Evolutionary conservation across 257 asterid genomes (phyloP), one percentile per base, ranked within the genome.

Genomic region (Jasminum sambac): DNA sequence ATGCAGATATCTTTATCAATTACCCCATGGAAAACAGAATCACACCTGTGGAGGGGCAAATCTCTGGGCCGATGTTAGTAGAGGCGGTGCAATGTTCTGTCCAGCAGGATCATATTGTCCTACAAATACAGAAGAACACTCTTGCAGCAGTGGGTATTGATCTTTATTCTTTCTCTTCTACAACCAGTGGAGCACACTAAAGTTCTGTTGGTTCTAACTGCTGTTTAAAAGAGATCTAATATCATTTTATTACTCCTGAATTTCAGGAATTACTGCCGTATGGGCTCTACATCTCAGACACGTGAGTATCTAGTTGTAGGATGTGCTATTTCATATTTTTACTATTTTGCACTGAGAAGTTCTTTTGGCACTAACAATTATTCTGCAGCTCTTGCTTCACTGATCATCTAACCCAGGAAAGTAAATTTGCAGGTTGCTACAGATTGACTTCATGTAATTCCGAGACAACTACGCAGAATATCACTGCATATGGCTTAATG

Each of bases 31-130:
- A 25, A 79, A 75, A 63, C 65, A 55, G 10, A 62, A 83, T 79
- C 97, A 94, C 72, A 86, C 86, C 12, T 94, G 98, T 80, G 98
- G 98, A 64, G 97, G 96, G 70, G 98, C 98, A 69, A 83, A 94
- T 78, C 60, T 80, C 30, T 94, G 98, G 98, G 88, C 97, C 57
- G 97, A 91, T 80, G 90, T 88, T 30, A 67, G 87, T 77, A 80
- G 90, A 74, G 84, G 96, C 41, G 77, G 81, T 64, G 76, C 88
- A 14, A 79, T 91, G 85, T 91, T 94, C 80, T 94, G 98, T 68
- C 77, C 97, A 2, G 96, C 97, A 1, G 99, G 99, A 69, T 94
- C 96, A 3, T 84, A 84, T 68, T 94, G 99, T 80, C 99, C 97
- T 64, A 67, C 96, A 0, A 87, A 67, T 72, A 81, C 84, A 19